Evolutionary conservation across 371 early-diverging fungal species (phyloP).

Genomic region (Haplosporangium sp.): DNA sequence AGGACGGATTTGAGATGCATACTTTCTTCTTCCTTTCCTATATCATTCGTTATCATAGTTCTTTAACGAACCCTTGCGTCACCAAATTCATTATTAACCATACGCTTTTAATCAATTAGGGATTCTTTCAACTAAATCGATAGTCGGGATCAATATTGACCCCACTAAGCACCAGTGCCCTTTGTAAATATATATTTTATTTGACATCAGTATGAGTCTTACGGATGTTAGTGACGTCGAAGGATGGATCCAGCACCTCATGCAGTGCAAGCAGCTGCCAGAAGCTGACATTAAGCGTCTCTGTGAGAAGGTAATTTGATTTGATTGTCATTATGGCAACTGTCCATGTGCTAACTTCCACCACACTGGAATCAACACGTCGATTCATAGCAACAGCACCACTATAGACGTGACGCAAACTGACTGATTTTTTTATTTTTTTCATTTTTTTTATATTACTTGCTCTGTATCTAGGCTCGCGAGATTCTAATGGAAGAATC

Average conservation of each 20-base stretch:
- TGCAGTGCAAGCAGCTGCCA: slow-evolving; percentile 84
- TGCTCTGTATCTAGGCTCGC: slow-evolving; percentile 75
- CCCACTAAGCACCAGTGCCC: not conserved
- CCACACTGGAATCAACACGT: too few relatives aligned
- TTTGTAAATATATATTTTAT: slow-evolving; percentile 1
- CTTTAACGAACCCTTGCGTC: slow-evolving; percentile 7
- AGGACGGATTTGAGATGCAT: too few relatives aligned
- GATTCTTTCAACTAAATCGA: slow-evolving; percentile 1
- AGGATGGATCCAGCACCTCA: slow-evolving; percentile 61
- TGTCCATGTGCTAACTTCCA: too few relatives aligned
- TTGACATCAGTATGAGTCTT: slow-evolving; percentile 32
- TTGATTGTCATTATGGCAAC: not conserved
- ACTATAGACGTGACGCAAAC: too few relatives aligned
- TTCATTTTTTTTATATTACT: too few relatives aligned
- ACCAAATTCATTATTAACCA: not conserved
- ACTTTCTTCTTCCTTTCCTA: not conserved
- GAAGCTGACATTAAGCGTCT: slow-evolving; percentile 89
- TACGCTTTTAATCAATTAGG: not conserved
- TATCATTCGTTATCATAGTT: not conserved
- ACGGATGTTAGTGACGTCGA: slow-evolving; percentile 60
- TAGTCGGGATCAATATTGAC: not conserved
- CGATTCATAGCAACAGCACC: too few relatives aligned
- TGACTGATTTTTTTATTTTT: too few relatives aligned
- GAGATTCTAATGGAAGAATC: slow-evolving; percentile 96
- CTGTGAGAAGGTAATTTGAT: slow-evolving; percentile 82